Base-by-base conservation (phyloP, 805 yeast genomes). In the Candida namnaoensis region DNA sequence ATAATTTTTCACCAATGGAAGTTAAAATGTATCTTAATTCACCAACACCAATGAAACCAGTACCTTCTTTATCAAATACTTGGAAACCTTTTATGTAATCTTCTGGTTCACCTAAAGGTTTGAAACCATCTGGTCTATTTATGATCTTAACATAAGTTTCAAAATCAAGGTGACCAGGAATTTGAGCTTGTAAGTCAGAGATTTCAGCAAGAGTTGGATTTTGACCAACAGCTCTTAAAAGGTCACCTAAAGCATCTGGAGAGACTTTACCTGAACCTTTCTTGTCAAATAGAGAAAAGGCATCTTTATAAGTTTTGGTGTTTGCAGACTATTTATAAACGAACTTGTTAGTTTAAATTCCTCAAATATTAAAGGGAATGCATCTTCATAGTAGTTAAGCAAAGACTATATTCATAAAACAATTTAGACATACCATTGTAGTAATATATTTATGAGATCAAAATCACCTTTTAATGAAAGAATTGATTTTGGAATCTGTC, bases 31-130 rank as follows among this genome's bases (percentile, higher is more conserved):
- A 93, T 62, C 95, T 79, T 55, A 93, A 75, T 66, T 93, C 98
- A 44, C 99, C 99, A 37, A 93, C 95, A 35, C 97, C 95, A 53
- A 93, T 93, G 66, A 82, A 86, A 5, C 99, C 99, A 15, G 96
- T 84, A 49, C 83, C 78, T 50, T 88, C 95, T 69, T 91, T 93
- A 68, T 93, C 99, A 54, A 93, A 93, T 6, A 93, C 97, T 68
- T 93, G 98, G 77, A 93, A 93, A 0, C 91, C 93, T 59, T 91
- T 86, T 58, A 93, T 78, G 64, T 91, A 93, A 62, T 93, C 99
- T 40, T 67, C 71, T 35, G 95, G 88, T 54, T 84, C 85, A 12
- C 96, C 96, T 45, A 86, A 74, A 35, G 88, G 80, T 64, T 83
- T 82, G 74, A 85, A 87, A 0, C 95, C 95, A 53, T 84, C 88